Base-by-base conservation (phyloP, 371 early-diverging fungal species). In the Scutellospora calospora region DNA sequence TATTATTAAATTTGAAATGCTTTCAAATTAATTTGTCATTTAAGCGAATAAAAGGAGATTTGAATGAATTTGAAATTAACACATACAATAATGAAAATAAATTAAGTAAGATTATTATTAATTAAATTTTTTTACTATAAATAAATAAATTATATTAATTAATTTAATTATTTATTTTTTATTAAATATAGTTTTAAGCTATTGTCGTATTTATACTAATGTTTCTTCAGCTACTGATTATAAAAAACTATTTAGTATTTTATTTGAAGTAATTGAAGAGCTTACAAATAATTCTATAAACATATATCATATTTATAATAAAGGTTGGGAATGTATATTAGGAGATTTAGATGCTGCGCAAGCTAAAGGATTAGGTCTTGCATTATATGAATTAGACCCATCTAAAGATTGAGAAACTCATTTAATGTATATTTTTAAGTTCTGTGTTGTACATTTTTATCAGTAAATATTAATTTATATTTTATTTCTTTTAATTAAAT, bases 61-160 rank as follows among this genome's bases (percentile, higher is more conserved):
- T 66, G 33, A 66, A 66, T 5, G 66, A 66, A 41, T 66, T 66
- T 38, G 38, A 66, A 66, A 66, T 66, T 1, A 66, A 66, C 20
- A n/a, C 20, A 5, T 66, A 66, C 20, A n/a, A 66, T 38, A 1
- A 29, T 22, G 14, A 38, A 38, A 14, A 66, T 66, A 31, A 66
- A n/a, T 22, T 66, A n/a, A 20, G 66, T 66, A 65, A 65, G 38
- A 18, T 60, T 20, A 27, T 29, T 27, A 27, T 60, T 27, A 27
- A 12, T 29, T 60, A 27, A 60, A 22, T 22, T 5, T n/a, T 27
- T 25, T 59, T n/a, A 38, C 6, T 38, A 38, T 38, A 38, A 38
- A 29, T 62, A 29, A 27, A 0, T 27, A 60, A 31, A 62, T 62
- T 12, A 16, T 31, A 31, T 62, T 62, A 29, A 16, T 31, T 62